Base-by-base conservation (phyloP, 495 filamentous ascomycete species). In the Annulohypoxylon moriforme region DNA sequence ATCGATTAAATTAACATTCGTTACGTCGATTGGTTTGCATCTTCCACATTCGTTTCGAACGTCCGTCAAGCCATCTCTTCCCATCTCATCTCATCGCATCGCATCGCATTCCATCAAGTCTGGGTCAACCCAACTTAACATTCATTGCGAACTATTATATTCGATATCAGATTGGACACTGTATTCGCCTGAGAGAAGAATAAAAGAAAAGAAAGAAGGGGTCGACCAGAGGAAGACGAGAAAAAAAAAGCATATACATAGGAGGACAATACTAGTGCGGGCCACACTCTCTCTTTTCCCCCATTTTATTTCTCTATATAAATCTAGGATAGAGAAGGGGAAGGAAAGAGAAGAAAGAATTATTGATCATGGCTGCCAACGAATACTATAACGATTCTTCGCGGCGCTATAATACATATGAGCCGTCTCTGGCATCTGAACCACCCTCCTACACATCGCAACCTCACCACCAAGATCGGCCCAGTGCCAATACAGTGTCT, bases 291-390 rank as follows among this genome's bases (percentile, higher is more conserved):
- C 20, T 46, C 10, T 58, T 46, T 20, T 18, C 13, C 13, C 40
- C 5, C 40, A n/a, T 44, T 44, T 18, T 20, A 20, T 24, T 44
- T 46, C n/a, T 64, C n/a, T n/a, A n/a, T 42, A 36, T 8, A 33
- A 31, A 5, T 46, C 11, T 4, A 22, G 53, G 20, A 58, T 8
- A 20, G 9, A 24, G 33, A 58, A 6, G 16, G 53, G 1, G 38
- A 34, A 16, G 3, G 47, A 36, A 50, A 59, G 33, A 40, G 22
- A 34, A 18, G 9, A 53, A 29, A 6, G 27, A 16, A 52, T 34
- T 13, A 44, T 47, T 11, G 42, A 87, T 50, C 76, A 97, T 96
- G 93, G 91, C 93, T 58, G 86, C 92, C 67, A 92, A 94, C 84
- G 90, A 93, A 64, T 94, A 94, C 80, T 94, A 94, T 83, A 86